Base-by-base conservation (phyloP, 2,329 filamentous ascomycete species). In the Parasarocladium wereldwijsianum region DNA sequence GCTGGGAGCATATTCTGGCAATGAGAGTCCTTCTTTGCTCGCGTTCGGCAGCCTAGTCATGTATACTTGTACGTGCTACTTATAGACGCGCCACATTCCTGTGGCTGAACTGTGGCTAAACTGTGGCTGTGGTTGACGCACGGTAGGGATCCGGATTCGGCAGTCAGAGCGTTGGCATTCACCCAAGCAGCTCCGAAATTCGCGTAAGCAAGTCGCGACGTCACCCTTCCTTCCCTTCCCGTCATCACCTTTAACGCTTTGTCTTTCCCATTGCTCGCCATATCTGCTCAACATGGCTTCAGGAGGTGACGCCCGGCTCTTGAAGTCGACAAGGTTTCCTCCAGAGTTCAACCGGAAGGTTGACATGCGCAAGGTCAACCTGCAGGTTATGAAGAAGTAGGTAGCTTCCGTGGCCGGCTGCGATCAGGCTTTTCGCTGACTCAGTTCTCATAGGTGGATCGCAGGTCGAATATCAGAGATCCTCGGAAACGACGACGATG, bases 301-400 rank as follows among this genome's bases (percentile, higher is more conserved):
- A 32, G 80, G 74, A 40, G 83, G 90, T 37, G 87, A 94, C 55
- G 77, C 81, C 40, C 93, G 92, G 63, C 70, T 93, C 45, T 62
- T 94, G 33, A 82, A 78, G 65, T 76, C 77, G 54, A 96, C 86
- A 33, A 94, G 92, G 49, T 96, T 94, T 40, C 90, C 90, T 26
- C 68, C 77, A 6, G 85, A 94, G 49, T 98, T 96, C 59, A 87
- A 71, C 49, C 76, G 82, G 51, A 94, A 94, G 62, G 90, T 98
- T 40, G 86, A 98, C 61, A 93, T 92, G 72, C 73, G 76, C 43
- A 96, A 96, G 61, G 85, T 98, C 54, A 94, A 98, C 50, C 65
- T 93, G 29, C 84, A 93, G 54, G 82, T 98, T 33, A 93, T 98
- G 75, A 94, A 94, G 67, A 93, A 90, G 82, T 92, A 50, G 47